Evolutionary conservation across 495 filamentous ascomycete genomes (phyloP).

Genomic region (Tuber indicum): DNA sequence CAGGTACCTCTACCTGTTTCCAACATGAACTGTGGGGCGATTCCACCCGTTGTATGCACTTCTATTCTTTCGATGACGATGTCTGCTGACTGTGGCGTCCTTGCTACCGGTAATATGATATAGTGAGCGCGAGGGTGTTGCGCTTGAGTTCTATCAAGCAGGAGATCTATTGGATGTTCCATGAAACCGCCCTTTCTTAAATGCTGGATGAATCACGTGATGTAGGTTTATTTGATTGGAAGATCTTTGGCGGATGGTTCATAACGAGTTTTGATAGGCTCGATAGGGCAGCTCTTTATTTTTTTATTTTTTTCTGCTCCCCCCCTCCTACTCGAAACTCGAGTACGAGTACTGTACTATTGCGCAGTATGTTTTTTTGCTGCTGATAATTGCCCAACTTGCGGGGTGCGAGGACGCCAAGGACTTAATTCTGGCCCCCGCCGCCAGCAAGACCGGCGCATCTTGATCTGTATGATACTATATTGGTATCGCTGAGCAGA

Average conservation of each 20-base stretch:
- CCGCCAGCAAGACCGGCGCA: neutral
- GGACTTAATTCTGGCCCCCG: neutral
- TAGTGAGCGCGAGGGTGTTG: neutral
- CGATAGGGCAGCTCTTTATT: neutral
- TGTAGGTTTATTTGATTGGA: neutral
- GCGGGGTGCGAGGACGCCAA: neutral
- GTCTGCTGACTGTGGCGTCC: neutral
- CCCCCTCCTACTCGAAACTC: neutral
- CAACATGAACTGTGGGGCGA: neutral
- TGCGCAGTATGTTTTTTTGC: neutral
- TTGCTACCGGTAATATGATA: neutral
- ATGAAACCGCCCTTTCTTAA: neutral
- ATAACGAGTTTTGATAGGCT: neutral
- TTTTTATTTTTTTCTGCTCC: neutral
- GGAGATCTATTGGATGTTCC: neutral
- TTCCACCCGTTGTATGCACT: neutral
- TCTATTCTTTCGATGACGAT: neutral
- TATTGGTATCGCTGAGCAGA: neutral
- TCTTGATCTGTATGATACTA: neutral
- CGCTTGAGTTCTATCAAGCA: neutral
- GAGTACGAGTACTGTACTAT: no score
- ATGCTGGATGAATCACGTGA: neutral
- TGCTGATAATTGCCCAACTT: neutral
- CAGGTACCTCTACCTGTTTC: neutral
- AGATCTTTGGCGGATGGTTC: neutral